A percentile compares a stretch with the other conserved stretches of the same genome.
Evolutionary conservation across 2,329 filamentous ascomycete genomes (phyloP).

Genomic region (Pseudogymnoascus sp.): DNA sequence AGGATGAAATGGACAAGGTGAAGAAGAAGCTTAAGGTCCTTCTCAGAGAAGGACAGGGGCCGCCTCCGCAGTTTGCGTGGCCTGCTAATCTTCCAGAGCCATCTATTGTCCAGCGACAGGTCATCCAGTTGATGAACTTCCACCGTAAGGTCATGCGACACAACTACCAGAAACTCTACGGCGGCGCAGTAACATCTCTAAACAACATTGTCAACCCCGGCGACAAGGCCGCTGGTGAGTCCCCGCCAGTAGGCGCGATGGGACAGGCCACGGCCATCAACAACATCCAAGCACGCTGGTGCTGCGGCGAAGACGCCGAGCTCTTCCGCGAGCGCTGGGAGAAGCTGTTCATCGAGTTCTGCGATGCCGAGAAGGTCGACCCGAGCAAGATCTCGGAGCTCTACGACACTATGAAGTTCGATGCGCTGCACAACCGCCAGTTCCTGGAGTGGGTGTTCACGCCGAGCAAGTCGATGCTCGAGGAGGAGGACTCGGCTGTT

Average conservation of each 20-base stretch:
- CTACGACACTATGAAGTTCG: constrained; percentile 99
- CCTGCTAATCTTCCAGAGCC: constrained; percentile 90
- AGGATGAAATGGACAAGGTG: constrained; percentile 98
- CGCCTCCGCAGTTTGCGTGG: constrained; percentile 96
- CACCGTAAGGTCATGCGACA: constrained; percentile 90
- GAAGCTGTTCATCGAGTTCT: constrained; percentile 94
- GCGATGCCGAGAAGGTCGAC: constrained; percentile 94
- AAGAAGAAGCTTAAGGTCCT: constrained; percentile 98
- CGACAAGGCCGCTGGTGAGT: constrained; percentile 32
- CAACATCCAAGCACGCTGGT: constrained; percentile 85
- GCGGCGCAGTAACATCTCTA: constrained; percentile 55
- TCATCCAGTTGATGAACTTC: constrained; percentile 96
- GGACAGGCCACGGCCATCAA: constrained; percentile 55
- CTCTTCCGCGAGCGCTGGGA: constrained; percentile 97
- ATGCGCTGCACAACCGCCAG: constrained; percentile 90
- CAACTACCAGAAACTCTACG: constrained; percentile 76
- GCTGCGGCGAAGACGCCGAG: constrained; percentile 88
- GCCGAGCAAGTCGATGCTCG: constrained; percentile 68
- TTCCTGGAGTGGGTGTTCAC: constrained; percentile 98
- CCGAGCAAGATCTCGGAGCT: constrained; percentile 97
- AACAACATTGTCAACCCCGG: constrained; percentile 46
- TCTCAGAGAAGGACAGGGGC: constrained; percentile 82
- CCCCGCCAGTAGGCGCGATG: constrained; percentile 38
- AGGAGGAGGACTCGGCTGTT: constrained; percentile 48
- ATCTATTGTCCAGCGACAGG: constrained; percentile 80